Conservation (phyloP, 192 early-diverging fungal species). For the Backusella macrospora region DNA sequence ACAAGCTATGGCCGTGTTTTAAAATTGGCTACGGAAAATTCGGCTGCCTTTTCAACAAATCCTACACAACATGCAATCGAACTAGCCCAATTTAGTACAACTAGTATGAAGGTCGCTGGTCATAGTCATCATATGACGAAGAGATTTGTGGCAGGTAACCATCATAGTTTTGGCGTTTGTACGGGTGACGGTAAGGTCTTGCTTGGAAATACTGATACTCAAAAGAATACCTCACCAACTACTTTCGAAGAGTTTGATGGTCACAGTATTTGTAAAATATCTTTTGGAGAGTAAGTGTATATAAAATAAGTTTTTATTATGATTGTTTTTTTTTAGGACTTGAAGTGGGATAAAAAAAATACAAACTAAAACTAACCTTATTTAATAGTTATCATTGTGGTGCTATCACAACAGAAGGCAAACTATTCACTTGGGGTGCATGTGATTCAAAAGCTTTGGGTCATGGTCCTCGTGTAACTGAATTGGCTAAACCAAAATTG, state of each 20-base stretch:
- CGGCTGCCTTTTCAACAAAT: background rate
- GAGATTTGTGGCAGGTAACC: slow-evolving; percentile 18
- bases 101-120: background rate
- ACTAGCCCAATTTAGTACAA: slow-evolving; percentile 19
- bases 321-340: too few species aligned
- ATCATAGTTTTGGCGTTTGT: slow-evolving; percentile 30
- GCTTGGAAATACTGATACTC: slow-evolving; percentile 8
- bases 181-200: slow-evolving; percentile 14
- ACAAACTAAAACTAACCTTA: background rate
- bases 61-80: background rate
- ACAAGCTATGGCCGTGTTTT: slow-evolving; percentile 20
- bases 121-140: background rate
- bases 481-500: background rate
- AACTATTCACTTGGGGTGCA: slow-evolving; percentile 27
- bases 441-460: slow-evolving; percentile 27
- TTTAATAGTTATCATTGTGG: slow-evolving; percentile 32
- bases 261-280: slow-evolving; percentile 23
- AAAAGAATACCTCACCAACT: background rate
- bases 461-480: background rate
- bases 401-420: slow-evolving; percentile 26
- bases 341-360: background rate
- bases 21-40: background rate
- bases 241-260: background rate
- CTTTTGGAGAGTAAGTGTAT: slow-evolving; percentile 33
- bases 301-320: background rate